Base-by-base conservation (phyloP, 2,329 filamentous ascomycete genomes). In the Diplodia seriata region DNA sequence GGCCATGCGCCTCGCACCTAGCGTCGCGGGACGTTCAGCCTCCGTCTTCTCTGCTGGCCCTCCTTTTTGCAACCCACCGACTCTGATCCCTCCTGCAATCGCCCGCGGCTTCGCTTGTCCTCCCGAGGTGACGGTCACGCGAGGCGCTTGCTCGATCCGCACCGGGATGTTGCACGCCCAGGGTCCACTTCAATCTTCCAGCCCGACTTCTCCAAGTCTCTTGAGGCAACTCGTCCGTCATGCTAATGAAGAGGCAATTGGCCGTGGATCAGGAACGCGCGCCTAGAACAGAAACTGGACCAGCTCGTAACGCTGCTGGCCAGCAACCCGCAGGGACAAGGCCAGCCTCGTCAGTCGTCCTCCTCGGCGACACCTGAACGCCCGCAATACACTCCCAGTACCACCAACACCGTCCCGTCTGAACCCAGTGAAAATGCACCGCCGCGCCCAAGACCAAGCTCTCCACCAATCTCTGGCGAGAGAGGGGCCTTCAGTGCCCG, bases 201-300 rank as follows among this genome's bases (percentile, higher is more conserved):
- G 31, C 31, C 31, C 6, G 31, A 33, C 31, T 9, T 33, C 31
- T n/a, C 43, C 8, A 47, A n/a, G n/a, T 47, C 43, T 47, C 18
- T 43, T 43, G 38, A 18, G 38, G 38, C 38, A 43, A 47, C 36
- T 38, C 36, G 36, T 14, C 36, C 36, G 36, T 14, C 36, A 12
- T 47, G 43, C 18, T 11, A 59, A 36, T 5, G 20, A 23, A 23
- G 11, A 12, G 7, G 31, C 15, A n/a, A 38, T 63, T 63, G 29
- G 50, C 59, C 20, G n/a, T 14, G 59, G 31, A 18, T 26, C 20
- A 68, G 66, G 61, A 63, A 56, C 18, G 18, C 31, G 14, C 66
- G 66, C 7, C 51, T 68, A 15, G 66, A 68, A 18, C 57, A 68
- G 31, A 68, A 68, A 20, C 14, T 68, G 38, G 66, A 68, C 47